Base-by-base conservation (phyloP, 805 yeast genomes). In the Groenewaldozyma tartarivorans region DNA sequence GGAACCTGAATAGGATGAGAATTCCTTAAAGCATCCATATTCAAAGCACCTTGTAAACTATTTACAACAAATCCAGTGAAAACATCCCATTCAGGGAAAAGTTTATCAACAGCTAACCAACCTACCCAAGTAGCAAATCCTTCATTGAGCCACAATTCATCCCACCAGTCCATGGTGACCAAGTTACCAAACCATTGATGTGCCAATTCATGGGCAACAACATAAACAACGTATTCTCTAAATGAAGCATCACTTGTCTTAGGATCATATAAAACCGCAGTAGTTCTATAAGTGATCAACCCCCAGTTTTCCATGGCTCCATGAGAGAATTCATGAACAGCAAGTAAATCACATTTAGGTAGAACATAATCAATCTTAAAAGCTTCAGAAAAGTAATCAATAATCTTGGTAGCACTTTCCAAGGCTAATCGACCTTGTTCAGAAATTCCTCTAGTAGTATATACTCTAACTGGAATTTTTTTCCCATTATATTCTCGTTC, bases 121-220 rank as follows among this genome's bases (percentile, higher is more conserved):
- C 90, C 82, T 81, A 81, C 81, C 85, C 90, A 83, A 40, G 94
- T 83, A 37, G 94, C 94, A 52, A 83, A 84, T 35, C 92, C 90
- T 66, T 83, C 94, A 58, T 83, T 83, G 53, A 83, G 72, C 90
- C 92, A 83, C 54, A 83, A 71, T 49, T 85, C 90, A 61, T 81
- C 85, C 94, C 94, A 83, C 80, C 85, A 83, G 56, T 82, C 88
- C 94, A 83, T 83, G 41, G 94, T 83, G 45, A 83, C 94, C 62
- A 83, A 69, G 62, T 83, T 80, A 57, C 94, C 94, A 54, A 83
- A 83, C 94, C 94, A 83, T 67, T 83, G 94, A 62, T 83, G 94
- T 38, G 94, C 92, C 65, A 83, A 71, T 64, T 83, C 94, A 65
- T 83, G 94, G 66, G 80, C 84, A 35, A 83, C 87, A 37, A 83